Percentiles rank a stretch among this genome's conserved stretches.
These are phyloP conservation scores for Iberis pinnata DNA, from an alignment of 345 rosid species.

Conservation along the genomic window DNA sequence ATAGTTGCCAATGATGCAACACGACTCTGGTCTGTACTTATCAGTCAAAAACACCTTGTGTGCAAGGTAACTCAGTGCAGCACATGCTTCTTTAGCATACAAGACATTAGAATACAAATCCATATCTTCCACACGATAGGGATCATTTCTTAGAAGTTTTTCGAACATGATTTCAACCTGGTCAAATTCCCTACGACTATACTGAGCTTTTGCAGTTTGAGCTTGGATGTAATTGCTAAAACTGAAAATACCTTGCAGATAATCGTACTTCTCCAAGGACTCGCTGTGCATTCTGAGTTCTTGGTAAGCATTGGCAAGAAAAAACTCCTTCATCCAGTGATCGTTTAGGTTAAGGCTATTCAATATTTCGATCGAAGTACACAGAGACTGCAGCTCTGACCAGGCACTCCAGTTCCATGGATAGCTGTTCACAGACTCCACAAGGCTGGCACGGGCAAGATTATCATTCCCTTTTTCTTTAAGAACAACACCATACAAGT, in stretches of 20 bases:
- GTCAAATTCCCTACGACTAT: constrained; percentile 86
- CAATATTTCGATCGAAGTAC: constrained; percentile 62
- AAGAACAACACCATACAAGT: constrained; percentile 80
- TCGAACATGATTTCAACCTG: constrained; percentile 93
- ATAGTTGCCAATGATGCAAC: constrained; percentile 91
- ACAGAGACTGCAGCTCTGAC: constrained; percentile 80
- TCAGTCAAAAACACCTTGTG: constrained; percentile 82
- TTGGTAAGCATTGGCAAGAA: constrained; percentile 74
- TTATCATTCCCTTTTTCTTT: constrained; percentile 79
- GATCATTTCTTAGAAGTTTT: constrained; percentile 76
- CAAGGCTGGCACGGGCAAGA: constrained; percentile 63
- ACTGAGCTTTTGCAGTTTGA: constrained; percentile 87
- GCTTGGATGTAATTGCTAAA: constrained; percentile 88
- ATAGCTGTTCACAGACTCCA: constrained; percentile 86
- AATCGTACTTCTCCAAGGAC: constrained; percentile 63
- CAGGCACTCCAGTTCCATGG: constrained; percentile 99
- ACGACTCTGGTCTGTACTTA: constrained; percentile 93
- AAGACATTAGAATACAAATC: constrained; percentile 94
- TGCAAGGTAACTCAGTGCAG: constrained; percentile 87
- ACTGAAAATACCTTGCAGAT: constrained; percentile 62
- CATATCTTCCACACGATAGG: constrained; percentile 89
- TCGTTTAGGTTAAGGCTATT: constrained; percentile 62
- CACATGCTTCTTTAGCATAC: constrained; percentile 83
- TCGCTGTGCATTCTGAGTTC: constrained; percentile 89
- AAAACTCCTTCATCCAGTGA: constrained; percentile 98